A percentile compares a stretch with the other conserved stretches of the same genome.
Conservation (phyloP, 768 basidiomycete genomes). For the Paxillus rubicundulus region DNA sequence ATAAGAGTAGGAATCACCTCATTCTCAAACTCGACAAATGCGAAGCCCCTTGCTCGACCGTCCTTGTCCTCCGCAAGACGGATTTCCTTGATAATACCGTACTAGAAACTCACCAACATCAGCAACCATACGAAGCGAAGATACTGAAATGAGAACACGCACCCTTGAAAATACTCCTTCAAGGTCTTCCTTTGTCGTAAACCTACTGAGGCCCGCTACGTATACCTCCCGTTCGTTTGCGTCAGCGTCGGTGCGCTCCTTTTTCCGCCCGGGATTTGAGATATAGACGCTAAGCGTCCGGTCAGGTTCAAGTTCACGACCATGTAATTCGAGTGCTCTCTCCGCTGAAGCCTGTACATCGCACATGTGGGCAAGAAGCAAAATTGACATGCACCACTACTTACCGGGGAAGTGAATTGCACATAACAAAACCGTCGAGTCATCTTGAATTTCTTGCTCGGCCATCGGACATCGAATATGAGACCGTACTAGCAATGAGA, state of each 20-base stretch:
- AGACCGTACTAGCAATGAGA: slow-evolving; percentile 66
- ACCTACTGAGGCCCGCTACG: slow-evolving; percentile 81
- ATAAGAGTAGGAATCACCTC: slow-evolving; percentile 49
- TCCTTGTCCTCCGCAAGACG: slow-evolving; percentile 73
- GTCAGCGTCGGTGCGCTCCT: slow-evolving; percentile 85
- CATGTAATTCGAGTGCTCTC: slow-evolving; percentile 76
- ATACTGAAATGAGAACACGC: slow-evolving; percentile 22
- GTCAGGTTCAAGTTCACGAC: slow-evolving; percentile 68
- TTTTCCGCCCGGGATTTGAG: slow-evolving; percentile 87
- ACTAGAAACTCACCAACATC: slow-evolving; percentile 43
- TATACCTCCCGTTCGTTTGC: slow-evolving; percentile 85
- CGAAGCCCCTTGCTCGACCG: slow-evolving; percentile 78
- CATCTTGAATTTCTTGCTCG: slow-evolving; percentile 93
- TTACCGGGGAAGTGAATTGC: slow-evolving; percentile 81
- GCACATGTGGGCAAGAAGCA: not conserved
- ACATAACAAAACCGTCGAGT: slow-evolving; percentile 93
- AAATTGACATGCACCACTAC: slow-evolving; percentile 26
- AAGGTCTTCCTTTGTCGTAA: slow-evolving; percentile 74
- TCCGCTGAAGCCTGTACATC: slow-evolving; percentile 59
- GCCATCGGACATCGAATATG: slow-evolving; percentile 95
- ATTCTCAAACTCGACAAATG: slow-evolving; percentile 87
- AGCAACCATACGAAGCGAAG: not conserved
- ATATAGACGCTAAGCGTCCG: slow-evolving; percentile 73
- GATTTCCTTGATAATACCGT: slow-evolving; percentile 78
- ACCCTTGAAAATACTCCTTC: slow-evolving; percentile 76